Conservation (phyloP, 495 filamentous ascomycete species). For the Endocarpon pusillum region DNA sequence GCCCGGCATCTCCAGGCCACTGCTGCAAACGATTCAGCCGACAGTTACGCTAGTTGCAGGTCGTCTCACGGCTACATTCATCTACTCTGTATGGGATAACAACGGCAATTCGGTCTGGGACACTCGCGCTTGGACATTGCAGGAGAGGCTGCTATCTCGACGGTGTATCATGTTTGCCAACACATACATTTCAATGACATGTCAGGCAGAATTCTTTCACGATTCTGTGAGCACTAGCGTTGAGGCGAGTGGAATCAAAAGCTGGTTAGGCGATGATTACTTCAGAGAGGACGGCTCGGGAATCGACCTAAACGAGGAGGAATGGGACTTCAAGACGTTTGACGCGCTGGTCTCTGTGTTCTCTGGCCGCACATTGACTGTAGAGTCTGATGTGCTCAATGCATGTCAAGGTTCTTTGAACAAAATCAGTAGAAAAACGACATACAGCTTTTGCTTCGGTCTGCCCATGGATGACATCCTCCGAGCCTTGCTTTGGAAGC, state of each 20-base stretch:
- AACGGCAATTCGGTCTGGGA: slow-evolving; percentile 3
- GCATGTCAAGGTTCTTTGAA: slow-evolving; percentile 1
- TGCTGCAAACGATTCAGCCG: neutral
- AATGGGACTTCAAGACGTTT: slow-evolving; percentile 1
- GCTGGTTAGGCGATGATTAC: neutral
- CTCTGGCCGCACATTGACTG: slow-evolving; percentile 2
- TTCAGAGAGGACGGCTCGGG: slow-evolving; percentile 2
- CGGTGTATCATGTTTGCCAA: slow-evolving; percentile 4
- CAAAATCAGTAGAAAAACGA: slow-evolving; percentile 1
- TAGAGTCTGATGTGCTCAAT: slow-evolving; percentile 3
- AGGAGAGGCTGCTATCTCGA: slow-evolving; percentile 4
- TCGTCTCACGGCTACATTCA: neutral
- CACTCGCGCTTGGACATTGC: slow-evolving; percentile 6
- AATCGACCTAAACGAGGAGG: slow-evolving; percentile 1
- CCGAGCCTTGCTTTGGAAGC: slow-evolving; percentile 3
- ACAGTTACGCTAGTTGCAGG: neutral
- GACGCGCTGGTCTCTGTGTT: slow-evolving; percentile 1
- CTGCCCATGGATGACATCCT: slow-evolving; percentile 1
- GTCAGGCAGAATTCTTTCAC: slow-evolving; percentile 1
- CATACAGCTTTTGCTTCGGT: neutral
- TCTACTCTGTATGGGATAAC: neutral
- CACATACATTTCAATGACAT: slow-evolving; percentile 3
- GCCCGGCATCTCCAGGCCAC: neutral
- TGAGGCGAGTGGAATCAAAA: neutral
- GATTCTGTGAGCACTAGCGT: slow-evolving; percentile 2